Conservation (phyloP, 192 early-diverging fungal species). For the Funneliformis geosporum region DNA sequence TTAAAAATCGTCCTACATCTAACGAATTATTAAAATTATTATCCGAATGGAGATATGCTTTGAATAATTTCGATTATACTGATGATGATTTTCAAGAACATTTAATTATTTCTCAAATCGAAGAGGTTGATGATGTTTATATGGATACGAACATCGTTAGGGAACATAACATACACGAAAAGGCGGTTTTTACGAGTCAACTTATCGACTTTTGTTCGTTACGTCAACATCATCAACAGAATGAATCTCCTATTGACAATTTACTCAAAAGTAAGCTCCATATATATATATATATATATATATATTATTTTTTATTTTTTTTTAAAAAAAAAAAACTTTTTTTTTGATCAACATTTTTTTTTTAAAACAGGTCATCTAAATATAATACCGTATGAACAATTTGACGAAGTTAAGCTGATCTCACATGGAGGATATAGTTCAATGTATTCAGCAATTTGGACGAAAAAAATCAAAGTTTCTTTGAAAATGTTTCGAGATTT, state of each 20-base stretch:
- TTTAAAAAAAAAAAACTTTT: neutral
- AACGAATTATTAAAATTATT: neutral
- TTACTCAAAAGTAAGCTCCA: neutral
- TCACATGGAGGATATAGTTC: neutral
- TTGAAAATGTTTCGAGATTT: neutral
- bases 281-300: no score
- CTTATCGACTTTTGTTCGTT: neutral
- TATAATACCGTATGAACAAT: constrained; percentile 11
- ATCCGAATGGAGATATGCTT: neutral
- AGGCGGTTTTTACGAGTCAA: neutral
- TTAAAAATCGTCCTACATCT: neutral
- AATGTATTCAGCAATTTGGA: constrained; percentile 4
- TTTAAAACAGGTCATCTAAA: neutral
- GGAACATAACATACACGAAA: neutral
- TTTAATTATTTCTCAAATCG: neutral
- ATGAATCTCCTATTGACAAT: neutral
- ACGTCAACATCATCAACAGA: neutral
- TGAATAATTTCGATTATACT: neutral
- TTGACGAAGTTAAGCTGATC: neutral
- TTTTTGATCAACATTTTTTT: neutral
- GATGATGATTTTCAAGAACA: neutral
- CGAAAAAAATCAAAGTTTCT: neutral
- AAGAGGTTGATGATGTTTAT: neutral
- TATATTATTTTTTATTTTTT: no score
- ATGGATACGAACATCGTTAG: neutral